Evolutionary conservation across 2,329 filamentous ascomycete species (phyloP).

Genomic region (Cladosporium sp.): DNA sequence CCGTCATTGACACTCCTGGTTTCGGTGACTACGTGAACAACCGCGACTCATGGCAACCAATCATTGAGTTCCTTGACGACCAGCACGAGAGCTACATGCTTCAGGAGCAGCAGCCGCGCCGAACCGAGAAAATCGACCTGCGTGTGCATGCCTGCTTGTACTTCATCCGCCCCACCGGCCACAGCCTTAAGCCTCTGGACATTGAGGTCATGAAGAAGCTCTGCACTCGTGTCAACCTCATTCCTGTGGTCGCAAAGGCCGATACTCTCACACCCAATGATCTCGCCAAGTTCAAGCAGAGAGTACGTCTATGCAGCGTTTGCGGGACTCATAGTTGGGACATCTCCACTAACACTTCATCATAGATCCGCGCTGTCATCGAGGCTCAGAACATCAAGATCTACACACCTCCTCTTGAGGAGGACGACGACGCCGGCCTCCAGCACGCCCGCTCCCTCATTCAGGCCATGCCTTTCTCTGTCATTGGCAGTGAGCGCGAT

Average conservation of each 20-base stretch:
- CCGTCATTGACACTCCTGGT: slow-evolving; percentile 97
- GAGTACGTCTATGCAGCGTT: slow-evolving; percentile 55
- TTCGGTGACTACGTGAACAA: slow-evolving; percentile 99
- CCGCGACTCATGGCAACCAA: slow-evolving; percentile 99
- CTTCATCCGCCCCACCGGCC: slow-evolving; percentile 97
- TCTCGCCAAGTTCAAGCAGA: slow-evolving; percentile 88
- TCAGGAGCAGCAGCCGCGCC: slow-evolving; percentile 98
- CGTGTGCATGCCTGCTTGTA: slow-evolving; percentile 98
- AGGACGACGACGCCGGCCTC: slow-evolving; percentile 94
- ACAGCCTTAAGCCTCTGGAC: slow-evolving; percentile 96
- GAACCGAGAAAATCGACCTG: slow-evolving; percentile 97
- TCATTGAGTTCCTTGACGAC: slow-evolving; percentile 99
- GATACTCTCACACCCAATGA: slow-evolving; percentile 93
- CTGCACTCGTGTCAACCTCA: slow-evolving; percentile 95
- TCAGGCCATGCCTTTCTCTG: slow-evolving; percentile 96
- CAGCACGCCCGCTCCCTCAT: slow-evolving; percentile 92
- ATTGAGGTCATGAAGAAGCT: slow-evolving; percentile 99
- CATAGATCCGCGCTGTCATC: slow-evolving; percentile 85
- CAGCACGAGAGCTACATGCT: slow-evolving; percentile 99
- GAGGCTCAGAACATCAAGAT: slow-evolving; percentile 99
- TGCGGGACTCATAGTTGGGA: too few relatives aligned
- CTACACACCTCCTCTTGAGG: slow-evolving; percentile 95
- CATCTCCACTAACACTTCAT: too few relatives aligned
- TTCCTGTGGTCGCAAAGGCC: slow-evolving; percentile 97
- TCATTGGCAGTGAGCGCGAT: slow-evolving; percentile 98